Percentiles rank a stretch among this genome's conserved stretches.
These are phyloP conservation scores for Penicillium crystallinum DNA, from an alignment of 495 filamentous ascomycete genomes.

Conservation along the genomic window DNA sequence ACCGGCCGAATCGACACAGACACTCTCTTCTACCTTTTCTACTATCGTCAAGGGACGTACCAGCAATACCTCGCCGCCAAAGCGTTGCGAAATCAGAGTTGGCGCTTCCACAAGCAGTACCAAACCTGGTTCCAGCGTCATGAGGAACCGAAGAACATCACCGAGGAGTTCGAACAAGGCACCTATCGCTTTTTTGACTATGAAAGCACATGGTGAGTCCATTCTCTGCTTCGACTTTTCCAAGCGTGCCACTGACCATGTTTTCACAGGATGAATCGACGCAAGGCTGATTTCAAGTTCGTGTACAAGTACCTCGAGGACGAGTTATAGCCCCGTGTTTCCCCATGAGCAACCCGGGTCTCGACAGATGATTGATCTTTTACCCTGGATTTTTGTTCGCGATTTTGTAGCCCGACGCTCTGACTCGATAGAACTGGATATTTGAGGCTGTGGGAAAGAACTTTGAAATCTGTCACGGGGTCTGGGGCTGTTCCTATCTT, in stretches of 20 bases:
- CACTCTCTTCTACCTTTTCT: slow-evolving; percentile 98
- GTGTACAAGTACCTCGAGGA: slow-evolving; percentile 96
- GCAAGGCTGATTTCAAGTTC: slow-evolving; percentile 98
- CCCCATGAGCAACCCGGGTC: slow-evolving; percentile 4
- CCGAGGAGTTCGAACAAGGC: slow-evolving; percentile 96
- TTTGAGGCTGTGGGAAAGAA: slow-evolving; percentile 1
- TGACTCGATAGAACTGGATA: slow-evolving; percentile 5
- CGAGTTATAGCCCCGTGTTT: slow-evolving; percentile 56
- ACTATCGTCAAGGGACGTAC: slow-evolving; percentile 93
- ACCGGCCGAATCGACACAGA: slow-evolving; percentile 79
- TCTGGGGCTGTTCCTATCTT: slow-evolving; percentile 1
- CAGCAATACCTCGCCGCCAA: slow-evolving; percentile 97
- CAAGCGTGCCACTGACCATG: slow-evolving; percentile 13
- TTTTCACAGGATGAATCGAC: slow-evolving; percentile 88
- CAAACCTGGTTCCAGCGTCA: slow-evolving; percentile 99
- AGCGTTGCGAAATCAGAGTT: slow-evolving; percentile 92
- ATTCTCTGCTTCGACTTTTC: not conserved
- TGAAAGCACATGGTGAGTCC: slow-evolving; percentile 92
- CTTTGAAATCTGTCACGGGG: slow-evolving; percentile 1
- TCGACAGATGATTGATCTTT: not conserved
- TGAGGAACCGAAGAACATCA: slow-evolving; percentile 96
- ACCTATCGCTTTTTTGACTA: slow-evolving; percentile 99
- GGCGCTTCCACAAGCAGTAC: slow-evolving; percentile 99
- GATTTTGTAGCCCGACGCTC: not conserved
- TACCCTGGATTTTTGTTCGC: not conserved